Evolutionary conservation across 805 yeast genomes (phyloP), one percentile per base, ranked within the genome.

Genomic region (Brettanomyces sp.): DNA sequence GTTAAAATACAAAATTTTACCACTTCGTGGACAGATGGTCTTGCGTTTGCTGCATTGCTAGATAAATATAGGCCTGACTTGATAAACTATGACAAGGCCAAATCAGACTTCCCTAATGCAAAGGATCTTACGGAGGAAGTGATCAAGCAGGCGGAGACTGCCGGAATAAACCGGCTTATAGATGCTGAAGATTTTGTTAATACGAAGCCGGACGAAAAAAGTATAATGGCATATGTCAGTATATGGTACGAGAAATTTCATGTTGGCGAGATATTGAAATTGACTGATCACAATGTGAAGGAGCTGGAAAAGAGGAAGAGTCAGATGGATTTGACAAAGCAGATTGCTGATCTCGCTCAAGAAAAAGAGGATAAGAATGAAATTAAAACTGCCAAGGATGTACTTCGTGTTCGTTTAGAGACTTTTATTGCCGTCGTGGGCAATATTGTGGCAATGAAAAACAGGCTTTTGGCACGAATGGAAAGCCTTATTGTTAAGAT

Each of bases 171-270:
- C 1, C 68, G 64, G 42, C 60, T 81, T 43, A 68, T 79, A 4
- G 82, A 78, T 45, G 71, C 68, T 1, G 80, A 76, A 34, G 85
- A 79, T 59, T 68, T 80, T 47, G 63, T 63, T 35, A 63, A 67
- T 22, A 55, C 64, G 12, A 66, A 64, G 23, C 83, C 83, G 0
- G 86, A 81, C 50, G 87, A 81, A 50, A 72, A 76, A 51, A 70
- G 80, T 37, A 66, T 81, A 13, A 68, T 80, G 52, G 72, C 81
- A 14, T 80, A 77, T 55, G 59, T 80, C 9, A 71, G 81, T 12
- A 75, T 79, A 53, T 76, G 82, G 79, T 79, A 70, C 60, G 77
- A 75, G 42, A 64, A 66, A 22, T 70, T 71, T 44, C 54, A 46
- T 28, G 39, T 47, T n/a, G 11, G 39, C n/a, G 39, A 35, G 18